Base-by-base conservation (phyloP, 2,329 filamentous ascomycete species). In the Scytalidium lignicola region DNA sequence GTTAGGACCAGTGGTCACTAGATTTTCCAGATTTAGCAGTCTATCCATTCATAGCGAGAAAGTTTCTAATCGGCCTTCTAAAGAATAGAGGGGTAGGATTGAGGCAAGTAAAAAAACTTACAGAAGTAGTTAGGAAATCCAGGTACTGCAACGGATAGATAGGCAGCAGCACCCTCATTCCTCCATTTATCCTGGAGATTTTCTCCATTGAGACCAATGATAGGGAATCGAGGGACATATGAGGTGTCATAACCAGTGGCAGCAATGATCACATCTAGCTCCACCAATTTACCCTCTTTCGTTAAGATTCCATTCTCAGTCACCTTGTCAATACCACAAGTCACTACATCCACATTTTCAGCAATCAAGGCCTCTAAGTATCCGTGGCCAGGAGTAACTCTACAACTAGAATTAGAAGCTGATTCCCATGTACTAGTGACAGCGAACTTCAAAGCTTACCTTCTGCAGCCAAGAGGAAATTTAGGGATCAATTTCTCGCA, bases 301-400 rank as follows among this genome's bases (percentile, higher is more conserved):
- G 65, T 58, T 32, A 63, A 44, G 9, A 69, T 54, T 2, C 67
- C 64, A 2, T 52, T 61, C 42, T 60, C 54, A 1, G 65, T 69
- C 42, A 70, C 46, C 53, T 68, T 66, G 21, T 73, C 62, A 40
- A 74, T 62, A 54, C 76, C 75, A 54, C 78, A 74, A 59, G 13
- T 47, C 26, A 15, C 58, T 47, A n/a, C 69, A 64, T 57, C n/a
- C 56, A 43, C 37, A 64, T 59, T 6, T 64, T 59, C 26, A 66
- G 50, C 15, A 61, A 53, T 17, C 63, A 59, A 22, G 2, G 64
- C 57, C 19, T 67, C 65, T 43, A 66, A 62, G 49, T 67, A 67
- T 23, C 62, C 61, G 2, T 65, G 61, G 2, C 66, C 68, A 1
- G 69, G 69, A 2, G 67, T 65, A 12, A 72, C 55, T 15, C 70